Base-by-base conservation (phyloP, 257 asterid species). In the Gentiana dahurica region DNA sequence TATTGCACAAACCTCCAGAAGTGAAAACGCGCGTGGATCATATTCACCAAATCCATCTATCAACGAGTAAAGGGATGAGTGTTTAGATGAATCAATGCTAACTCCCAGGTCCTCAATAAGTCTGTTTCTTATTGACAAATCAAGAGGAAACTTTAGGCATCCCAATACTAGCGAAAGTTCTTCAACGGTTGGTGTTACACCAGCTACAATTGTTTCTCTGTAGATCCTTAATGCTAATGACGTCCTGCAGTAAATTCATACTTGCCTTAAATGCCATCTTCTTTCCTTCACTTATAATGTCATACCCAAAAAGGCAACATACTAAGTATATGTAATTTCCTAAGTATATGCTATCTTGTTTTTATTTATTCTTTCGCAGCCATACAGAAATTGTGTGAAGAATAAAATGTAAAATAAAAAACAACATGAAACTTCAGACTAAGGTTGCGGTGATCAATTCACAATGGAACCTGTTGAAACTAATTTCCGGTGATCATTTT, bases 31-130 rank as follows among this genome's bases (percentile, higher is more conserved):
- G 39, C 96, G 95, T 57, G 98, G 81, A 77, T 91, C 98, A 71
- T 87, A 87, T 77, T 84, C 98, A 60, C 96, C 94, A 71, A 87
- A 91, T 63, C 98, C 98, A 72, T 87, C 94, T 76, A 91, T 64
- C 77, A 88, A 75, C 46, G 96, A 77, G 66, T 66, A 75, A 47
- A 79, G 70, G 67, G 79, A 70, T 68, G 79, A 72, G 55, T 75
- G 77, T 79, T 76, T 81, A 43, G 86, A 73, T 46, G 62, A 51
- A 68, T 67, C 67, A 51, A 58, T 38, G 57, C 77, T 67, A 61
- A 76, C 70, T 59, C 86, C 95, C 64, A 84, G 81, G 75, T 79
- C 76, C 75, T 87, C 98, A 64, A 85, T 67, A 53, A 87, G 87
- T 61, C 81, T 84, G 65, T 70, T 82, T 77, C 84, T 83, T 41